A percentile compares a stretch with the other conserved stretches of the same genome.
phyloP scores from a whole-genome alignment of 257 asterid species.

The Salvia hispanica region DNA sequence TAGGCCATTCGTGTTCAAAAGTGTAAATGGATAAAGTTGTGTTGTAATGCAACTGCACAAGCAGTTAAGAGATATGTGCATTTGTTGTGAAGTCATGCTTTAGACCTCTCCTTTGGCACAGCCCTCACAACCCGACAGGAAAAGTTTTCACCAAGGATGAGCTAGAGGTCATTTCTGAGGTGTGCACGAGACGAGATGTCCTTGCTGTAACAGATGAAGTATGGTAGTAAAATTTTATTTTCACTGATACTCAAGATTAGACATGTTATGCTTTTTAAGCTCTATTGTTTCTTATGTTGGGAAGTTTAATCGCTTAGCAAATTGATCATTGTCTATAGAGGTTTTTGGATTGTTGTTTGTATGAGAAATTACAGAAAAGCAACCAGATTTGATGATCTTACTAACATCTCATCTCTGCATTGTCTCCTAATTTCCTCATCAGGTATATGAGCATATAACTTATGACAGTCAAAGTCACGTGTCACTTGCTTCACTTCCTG shows the following conservation, averaged over 20 bases:
- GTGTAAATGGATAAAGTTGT: not conserved
- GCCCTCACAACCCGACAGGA: slow-evolving; percentile 98
- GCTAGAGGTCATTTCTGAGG: slow-evolving; percentile 83
- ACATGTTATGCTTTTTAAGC: not conserved
- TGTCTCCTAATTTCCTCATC: slow-evolving; percentile 15
- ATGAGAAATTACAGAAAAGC: not conserved
- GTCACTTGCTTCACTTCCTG: slow-evolving; percentile 82
- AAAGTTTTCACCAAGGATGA: slow-evolving; percentile 75
- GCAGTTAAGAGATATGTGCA: not conserved
- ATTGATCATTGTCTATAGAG: too few relatives aligned
- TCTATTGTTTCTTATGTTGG: not conserved
- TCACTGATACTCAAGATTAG: slow-evolving; percentile 1
- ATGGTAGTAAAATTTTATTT: slow-evolving; percentile 35
- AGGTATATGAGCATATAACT: slow-evolving; percentile 91
- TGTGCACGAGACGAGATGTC: slow-evolving; percentile 67
- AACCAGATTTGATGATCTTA: not conserved
- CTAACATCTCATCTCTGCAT: too few relatives aligned
- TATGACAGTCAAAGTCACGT: slow-evolving; percentile 59
- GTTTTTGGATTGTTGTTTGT: not conserved
- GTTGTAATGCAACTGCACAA: not conserved
- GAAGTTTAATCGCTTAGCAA: not conserved
- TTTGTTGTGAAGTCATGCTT: not conserved
- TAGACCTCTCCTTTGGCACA: slow-evolving; percentile 48
- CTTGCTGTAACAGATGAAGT: slow-evolving; percentile 96
- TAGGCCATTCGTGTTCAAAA: not conserved